Base-by-base conservation (phyloP, 495 filamentous ascomycete genomes). In the Tuber aestivum region DNA sequence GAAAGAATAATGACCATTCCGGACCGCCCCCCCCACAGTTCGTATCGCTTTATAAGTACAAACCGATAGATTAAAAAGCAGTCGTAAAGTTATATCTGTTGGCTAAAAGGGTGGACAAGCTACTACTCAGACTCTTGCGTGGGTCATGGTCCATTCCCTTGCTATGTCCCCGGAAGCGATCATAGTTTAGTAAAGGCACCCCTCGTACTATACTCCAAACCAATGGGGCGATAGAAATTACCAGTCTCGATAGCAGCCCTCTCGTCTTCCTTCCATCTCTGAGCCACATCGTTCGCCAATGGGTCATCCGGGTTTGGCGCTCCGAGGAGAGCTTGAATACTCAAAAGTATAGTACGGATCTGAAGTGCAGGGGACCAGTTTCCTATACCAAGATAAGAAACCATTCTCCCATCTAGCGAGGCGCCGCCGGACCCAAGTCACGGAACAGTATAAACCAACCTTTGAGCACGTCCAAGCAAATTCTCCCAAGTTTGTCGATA, bases 291-390 rank as follows among this genome's bases (percentile, higher is more conserved):
- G 80, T 97, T 95, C 41, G 95, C 95, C 61, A 99, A 88, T 20
- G 95, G 95, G 83, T 99, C 95, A 79, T 99, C 96, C 2, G 95
- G 95, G 84, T 99, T 99, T 20, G 95, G 95, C 12, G 95, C 96
- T 41, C 95, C 95, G 23, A 99, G 89, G 48, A 99, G 87, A 23
- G 95, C 95, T 85, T 99, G 95, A 83, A 99, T 99, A 32, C 94
- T 97, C 44, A 99, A 90, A 3, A 99, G 88, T 77, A 99, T 98
- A 0, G 95, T 99, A 44, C 95, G 92, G 83, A 99, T 99, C 83
- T 99, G 95, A 6, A 99, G 89, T 40, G 95, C 95, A 12, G 95
- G 95, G 35, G 95, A 98, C 95, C 95, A 99, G 87, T 99, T 99
- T 83, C 94, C 94, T 97, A 76, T 12, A 65, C 23, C 32, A n/a